Evolutionary conservation across 108 stramenopile species (phyloP), one percentile per base, ranked within the genome.

Genomic region (Cyclostephanos invisitatus): DNA sequence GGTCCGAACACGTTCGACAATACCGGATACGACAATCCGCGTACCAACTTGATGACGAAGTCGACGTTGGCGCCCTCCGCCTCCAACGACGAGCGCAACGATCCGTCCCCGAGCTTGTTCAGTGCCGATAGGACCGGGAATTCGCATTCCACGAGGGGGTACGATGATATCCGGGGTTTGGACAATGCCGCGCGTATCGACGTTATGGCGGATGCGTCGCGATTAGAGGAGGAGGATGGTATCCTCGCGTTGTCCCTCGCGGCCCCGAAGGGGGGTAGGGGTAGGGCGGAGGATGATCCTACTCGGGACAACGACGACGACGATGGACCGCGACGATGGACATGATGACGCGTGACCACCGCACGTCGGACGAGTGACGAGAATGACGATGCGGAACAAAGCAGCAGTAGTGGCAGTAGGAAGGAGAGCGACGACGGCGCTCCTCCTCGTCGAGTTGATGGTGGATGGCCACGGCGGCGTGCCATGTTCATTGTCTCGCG

Each of bases 21-120:
- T 6, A 44, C 2, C 12, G 65, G 62, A 5, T 12, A 27, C 8
- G 80, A 57, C 36, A 88, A 69, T 1, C 75, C 62, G 10, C 67
- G 64, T 2, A 78, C 65, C 10, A 92, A 8, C 57, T 85, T 86
- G 10, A 46, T 29, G 4, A 65, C 67, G 82, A 92, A 89, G 3
- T 61, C 69, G 27, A 88, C 60, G 50, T 92, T 89, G 44, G 84
- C 83, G 29, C 79, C 75, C 36, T 92, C 91, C 5, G 83, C 88
- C 72, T 86, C 82, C n/a, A 81, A 62, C 21, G 91, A 72, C 0
- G 88, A 89, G 21, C 87, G 81, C 18, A 86, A 62, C 4, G 78
- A 82, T 48, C 91, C 91, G 64, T 92, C 91, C 4, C 88, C 91
- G 1, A 92, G 48, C 59, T 92, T 89, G 62, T 92, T 92, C 47